Evolutionary conservation across 2,329 filamentous ascomycete species (phyloP), one percentile per base, ranked within the genome.

Genomic region (Fusarium sp.): DNA sequence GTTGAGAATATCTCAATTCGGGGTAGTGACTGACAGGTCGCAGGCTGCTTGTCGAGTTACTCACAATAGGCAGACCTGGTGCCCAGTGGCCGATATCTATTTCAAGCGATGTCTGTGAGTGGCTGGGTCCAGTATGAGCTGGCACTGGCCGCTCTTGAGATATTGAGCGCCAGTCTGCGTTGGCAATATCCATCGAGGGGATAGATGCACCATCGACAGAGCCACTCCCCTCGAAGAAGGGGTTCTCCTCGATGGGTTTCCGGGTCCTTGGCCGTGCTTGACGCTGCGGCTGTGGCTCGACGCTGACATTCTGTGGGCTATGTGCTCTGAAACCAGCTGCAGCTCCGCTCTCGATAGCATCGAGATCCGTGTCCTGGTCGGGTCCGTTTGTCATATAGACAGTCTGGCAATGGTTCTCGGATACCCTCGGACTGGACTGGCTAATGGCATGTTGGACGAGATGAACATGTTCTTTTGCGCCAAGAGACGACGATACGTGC

Each of bases 21-120:
- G 62, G 64, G 47, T 65, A 24, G 27, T 62, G 22, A 7, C 34
- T 16, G 11, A 50, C 18, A 22, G 61, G 71, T 6, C 50, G 38
- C 7, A 78, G 40, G 27, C 66, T 71, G 24, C 68, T 75, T 11
- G 65, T 66, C 8, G 75, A 70, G 18, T 76, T 67, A 22, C 62
- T 54, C 9, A 71, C 70, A 24, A 77, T 24, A 24, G 76, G 70
- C 16, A 72, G 52, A 10, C 61, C 71, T 7, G 69, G 64, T 7
- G 66, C 56, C 76, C 75, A 72, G 18, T 73, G 66, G 7, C 52
- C 62, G 11, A 70, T 54, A 24, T 73, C 74, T 14, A 61, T 37
- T 18, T 76, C 69, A 13, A 74, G 64, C 22, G 54, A 67, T 59
- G 64, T 59, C 24, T 72, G 72, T 29, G 74, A 70, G 45, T 71